Evolutionary conservation across 306 rosid species (phyloP).

Genomic region (Hippophae gyantsensis): DNA sequence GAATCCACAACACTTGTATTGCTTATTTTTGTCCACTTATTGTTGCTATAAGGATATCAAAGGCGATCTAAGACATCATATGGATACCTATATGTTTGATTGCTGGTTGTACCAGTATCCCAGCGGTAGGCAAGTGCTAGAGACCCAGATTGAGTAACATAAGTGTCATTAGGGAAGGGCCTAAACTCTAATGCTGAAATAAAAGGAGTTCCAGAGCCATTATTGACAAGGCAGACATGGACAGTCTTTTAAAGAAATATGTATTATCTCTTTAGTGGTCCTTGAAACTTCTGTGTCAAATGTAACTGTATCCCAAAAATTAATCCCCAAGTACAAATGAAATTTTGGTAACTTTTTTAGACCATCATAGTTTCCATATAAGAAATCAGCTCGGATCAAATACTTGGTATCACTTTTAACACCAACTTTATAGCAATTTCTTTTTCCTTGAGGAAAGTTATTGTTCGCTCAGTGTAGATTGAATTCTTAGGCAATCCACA

Average conservation of each 20-base stretch:
- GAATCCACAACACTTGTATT: neutral
- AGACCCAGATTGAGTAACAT: slow-evolving; percentile 10
- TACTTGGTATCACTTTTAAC: slow-evolving; percentile 12
- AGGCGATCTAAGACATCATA: slow-evolving; percentile 9
- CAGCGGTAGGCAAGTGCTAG: neutral
- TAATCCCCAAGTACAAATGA: slow-evolving; percentile 17
- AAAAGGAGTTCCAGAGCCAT: slow-evolving; percentile 38
- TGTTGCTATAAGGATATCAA: neutral
- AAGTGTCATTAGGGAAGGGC: slow-evolving; percentile 24
- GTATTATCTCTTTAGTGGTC: slow-evolving; percentile 21
- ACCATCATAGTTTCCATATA: slow-evolving; percentile 26
- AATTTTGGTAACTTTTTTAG: slow-evolving; percentile 10
- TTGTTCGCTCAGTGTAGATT: too few species aligned
- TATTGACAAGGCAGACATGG: slow-evolving; percentile 33
- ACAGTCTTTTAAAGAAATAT: slow-evolving; percentile 25
- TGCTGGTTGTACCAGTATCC: too few species aligned
- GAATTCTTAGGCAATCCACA: too few species aligned
- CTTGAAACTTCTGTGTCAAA: neutral
- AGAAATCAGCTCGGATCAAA: slow-evolving; percentile 22
- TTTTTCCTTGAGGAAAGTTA: slow-evolving; percentile 28
- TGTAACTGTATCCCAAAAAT: slow-evolving; percentile 24
- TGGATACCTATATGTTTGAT: neutral
- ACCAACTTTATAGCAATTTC: slow-evolving; percentile 25
- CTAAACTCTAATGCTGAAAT: slow-evolving; percentile 45
- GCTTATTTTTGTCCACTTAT: neutral